These are phyloP conservation scores for Alternaria sp. DNA, from an alignment of 2,329 filamentous ascomycete species.

Conservation along the genomic window DNA sequence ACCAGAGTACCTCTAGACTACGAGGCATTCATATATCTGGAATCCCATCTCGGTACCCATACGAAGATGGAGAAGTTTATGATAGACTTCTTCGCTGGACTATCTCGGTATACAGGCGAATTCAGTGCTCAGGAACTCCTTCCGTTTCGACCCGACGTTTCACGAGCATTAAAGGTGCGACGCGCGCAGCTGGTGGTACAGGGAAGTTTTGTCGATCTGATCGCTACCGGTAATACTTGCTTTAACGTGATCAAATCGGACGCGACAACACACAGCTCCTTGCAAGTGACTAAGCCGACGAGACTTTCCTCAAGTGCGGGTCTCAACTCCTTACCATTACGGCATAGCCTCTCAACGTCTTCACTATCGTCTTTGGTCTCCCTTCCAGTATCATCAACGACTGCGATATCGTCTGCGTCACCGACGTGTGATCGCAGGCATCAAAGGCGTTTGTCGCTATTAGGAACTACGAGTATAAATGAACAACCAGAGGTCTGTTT, in stretches of 20 bases:
- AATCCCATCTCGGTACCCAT: slow-evolving; percentile 18
- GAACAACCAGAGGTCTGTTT: not conserved
- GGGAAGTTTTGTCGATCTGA: not conserved
- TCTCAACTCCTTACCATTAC: not conserved
- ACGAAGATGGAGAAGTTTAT: slow-evolving; percentile 26
- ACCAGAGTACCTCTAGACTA: slow-evolving; percentile 5
- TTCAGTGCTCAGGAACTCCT: slow-evolving; percentile 6
- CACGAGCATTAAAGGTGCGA: slow-evolving; percentile 1
- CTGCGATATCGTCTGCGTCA: not conserved
- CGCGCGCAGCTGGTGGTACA: not conserved
- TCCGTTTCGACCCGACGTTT: slow-evolving; percentile 13
- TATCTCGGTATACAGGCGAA: slow-evolving; percentile 6
- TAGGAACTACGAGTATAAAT: not conserved
- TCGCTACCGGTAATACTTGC: not conserved
- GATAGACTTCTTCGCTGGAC: slow-evolving; percentile 24
- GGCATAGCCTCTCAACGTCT: not conserved
- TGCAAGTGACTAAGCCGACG: slow-evolving; percentile 4
- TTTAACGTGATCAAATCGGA: slow-evolving; percentile 12
- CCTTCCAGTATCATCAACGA: not conserved
- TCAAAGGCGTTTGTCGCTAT: not conserved
- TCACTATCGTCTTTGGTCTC: not conserved
- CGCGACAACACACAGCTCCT: not conserved
- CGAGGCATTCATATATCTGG: slow-evolving; percentile 16
- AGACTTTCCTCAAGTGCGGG: not conserved
- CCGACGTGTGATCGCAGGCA: not conserved